Evolutionary conservation across 768 basidiomycete genomes (phyloP), one percentile per base, ranked within the genome.

Genomic region (Myochromella boudieri): DNA sequence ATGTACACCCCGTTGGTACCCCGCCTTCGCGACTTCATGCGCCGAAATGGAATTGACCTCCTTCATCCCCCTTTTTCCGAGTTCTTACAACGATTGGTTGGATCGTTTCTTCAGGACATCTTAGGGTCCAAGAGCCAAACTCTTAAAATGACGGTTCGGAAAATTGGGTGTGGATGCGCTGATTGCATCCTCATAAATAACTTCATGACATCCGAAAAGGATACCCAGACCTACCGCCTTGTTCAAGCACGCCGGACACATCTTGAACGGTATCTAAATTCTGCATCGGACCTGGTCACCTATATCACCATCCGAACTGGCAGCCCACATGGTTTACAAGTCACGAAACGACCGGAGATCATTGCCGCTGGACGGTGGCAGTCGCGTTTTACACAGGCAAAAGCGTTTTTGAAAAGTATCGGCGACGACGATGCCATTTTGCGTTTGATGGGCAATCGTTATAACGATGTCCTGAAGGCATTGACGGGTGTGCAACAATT

Each of bases 151-250:
- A 48, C 45, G 11, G 48, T 66, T 27, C 59, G 64, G 22, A 66
- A 63, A 28, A 49, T 70, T 29, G 64, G 64, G 5, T 68, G 68
- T 44, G 62, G 66, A 18, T 69, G 66, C 39, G 11, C 12, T 10
- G 60, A 67, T 22, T 69, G 68, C 49, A 45, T 49, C 7, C 22
- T 21, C 18, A 22, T 70, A 21, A 60, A 69, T 44, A 41, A 11
- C 0, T 68, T 70, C 49, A 44, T 69, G 15, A 26, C 58, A 15
- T 59, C 54, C 6, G 28, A 24, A 9, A 42, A 21, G 2, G 29
- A 49, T 8, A 44, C 46, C 21, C 40, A 53, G 29, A 48, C 32
- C 5, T 64, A 65, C 50, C 48, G 55, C 17, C 31, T 55, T 14
- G 47, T 34, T 11, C 55, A 61, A 46, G 33, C 27, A 6, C 47